phyloP scores from a whole-genome alignment of 257 asterid genomes.

The Fraxinus anomala region DNA sequence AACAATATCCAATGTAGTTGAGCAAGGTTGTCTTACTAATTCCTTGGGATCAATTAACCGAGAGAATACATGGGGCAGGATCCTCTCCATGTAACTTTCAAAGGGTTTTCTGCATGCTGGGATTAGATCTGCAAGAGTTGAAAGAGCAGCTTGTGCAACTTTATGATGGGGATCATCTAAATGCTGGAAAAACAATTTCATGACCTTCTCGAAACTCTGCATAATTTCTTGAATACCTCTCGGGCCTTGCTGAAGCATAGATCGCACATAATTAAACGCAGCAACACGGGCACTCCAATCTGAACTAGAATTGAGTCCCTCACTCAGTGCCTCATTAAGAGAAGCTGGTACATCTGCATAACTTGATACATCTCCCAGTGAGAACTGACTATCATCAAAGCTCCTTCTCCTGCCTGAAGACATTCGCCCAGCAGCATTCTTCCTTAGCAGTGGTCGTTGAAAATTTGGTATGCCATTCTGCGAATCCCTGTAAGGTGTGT shows the following conservation, averaged over 20 bases:
- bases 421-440: slow-evolving; percentile 81
- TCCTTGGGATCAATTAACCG: slow-evolving; percentile 98
- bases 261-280: slow-evolving; percentile 76
- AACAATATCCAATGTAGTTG: slow-evolving; percentile 84
- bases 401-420: slow-evolving; percentile 90
- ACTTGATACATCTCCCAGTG: slow-evolving; percentile 72
- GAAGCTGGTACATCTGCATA: slow-evolving; percentile 86
- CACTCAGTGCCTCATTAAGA: slow-evolving; percentile 85
- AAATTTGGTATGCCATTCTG: slow-evolving; percentile 80
- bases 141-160: slow-evolving; percentile 99
- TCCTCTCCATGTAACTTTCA: slow-evolving; percentile 96
- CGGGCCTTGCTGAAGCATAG: slow-evolving; percentile 88
- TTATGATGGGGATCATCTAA: slow-evolving; percentile 99
- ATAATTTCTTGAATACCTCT: slow-evolving; percentile 91
- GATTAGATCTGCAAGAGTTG: slow-evolving; percentile 93
- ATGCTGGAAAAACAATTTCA: slow-evolving; percentile 97
- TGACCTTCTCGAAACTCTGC: slow-evolving; percentile 97
- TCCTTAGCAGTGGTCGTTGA: slow-evolving; percentile 91
- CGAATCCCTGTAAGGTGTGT: slow-evolving; percentile 62
- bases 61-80: slow-evolving; percentile 95
- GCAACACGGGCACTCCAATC: slow-evolving; percentile 98
- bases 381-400: slow-evolving; percentile 91
- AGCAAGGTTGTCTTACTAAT: slow-evolving; percentile 93
- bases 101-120: slow-evolving; percentile 95
- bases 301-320: slow-evolving; percentile 89